Base-by-base conservation (phyloP, 2,329 filamentous ascomycete species). In the Diaporthe citrichinensis region DNA sequence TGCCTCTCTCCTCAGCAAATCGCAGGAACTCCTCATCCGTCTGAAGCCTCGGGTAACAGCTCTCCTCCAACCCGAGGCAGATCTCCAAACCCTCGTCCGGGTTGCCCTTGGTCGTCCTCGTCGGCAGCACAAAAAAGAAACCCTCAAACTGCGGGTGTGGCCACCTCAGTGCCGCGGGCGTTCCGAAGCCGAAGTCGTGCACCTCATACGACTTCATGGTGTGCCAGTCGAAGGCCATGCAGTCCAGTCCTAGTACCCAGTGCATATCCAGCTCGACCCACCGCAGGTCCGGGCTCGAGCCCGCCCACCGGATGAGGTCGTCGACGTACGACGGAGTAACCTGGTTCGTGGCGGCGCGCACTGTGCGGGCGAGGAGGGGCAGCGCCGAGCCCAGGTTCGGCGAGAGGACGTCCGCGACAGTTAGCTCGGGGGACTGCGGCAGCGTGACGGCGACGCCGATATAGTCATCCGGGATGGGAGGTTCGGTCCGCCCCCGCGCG, bases 171-270 rank as follows among this genome's bases (percentile, higher is more conserved):
- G 69, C 74, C 20, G 69, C 59, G 12, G 79, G 80, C 57, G 74
- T 20, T 6, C 81, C 81, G 65, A 83, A 83, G 3, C 81, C 81
- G 71, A 82, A 83, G 71, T 83, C 80, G 71, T 81, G 80, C 51
- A 72, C 73, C 62, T 76, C 53, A 53, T 81, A 81, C 5, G 76
- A 59, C n/a, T 72, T 79, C 78, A 81, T 80, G 10, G 34, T 69
- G 67, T 79, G 78, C 81, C 81, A 82, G 75, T 77, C 79, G 23
- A 79, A 79, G 23, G 76, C 80, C 62, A 75, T 79, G 12, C 80
- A 75, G 75, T 81, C 81, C 59, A 80, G 71, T 28, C 80, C 80
- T 10, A 81, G 61, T 53, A 82, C 81, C 23, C 77, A 80, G 51
- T 76, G 62, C 59, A 80, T 73, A 46, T 74, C 71, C 14, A 81